Conservation (phyloP, 2,329 filamentous ascomycete species). For the Botryosphaeria dothidea region DNA sequence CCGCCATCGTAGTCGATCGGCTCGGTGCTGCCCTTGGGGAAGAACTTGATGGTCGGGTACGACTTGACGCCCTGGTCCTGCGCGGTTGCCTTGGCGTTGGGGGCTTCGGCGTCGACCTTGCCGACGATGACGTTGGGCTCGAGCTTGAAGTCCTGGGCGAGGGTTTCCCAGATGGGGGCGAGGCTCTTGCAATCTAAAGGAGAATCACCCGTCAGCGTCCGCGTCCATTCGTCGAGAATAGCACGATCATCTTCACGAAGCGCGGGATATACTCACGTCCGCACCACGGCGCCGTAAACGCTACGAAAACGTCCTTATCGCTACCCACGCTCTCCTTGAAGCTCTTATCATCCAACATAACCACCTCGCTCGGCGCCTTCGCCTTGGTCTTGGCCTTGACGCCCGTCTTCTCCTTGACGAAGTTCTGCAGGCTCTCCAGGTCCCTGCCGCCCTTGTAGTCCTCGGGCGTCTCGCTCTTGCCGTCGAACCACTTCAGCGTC, state of each 20-base stretch:
- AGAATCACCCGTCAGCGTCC: background rate
- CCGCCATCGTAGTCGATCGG: slow-evolving; percentile 71
- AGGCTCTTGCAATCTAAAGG: slow-evolving; percentile 89
- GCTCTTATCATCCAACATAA: slow-evolving; percentile 74
- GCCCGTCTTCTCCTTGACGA: slow-evolving; percentile 85
- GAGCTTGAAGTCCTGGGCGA: slow-evolving; percentile 77
- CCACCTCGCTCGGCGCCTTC: slow-evolving; percentile 71
- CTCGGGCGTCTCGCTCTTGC: slow-evolving; percentile 79
- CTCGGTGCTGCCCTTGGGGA: slow-evolving; percentile 79
- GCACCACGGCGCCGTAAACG: slow-evolving; percentile 98
- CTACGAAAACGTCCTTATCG: slow-evolving; percentile 88
- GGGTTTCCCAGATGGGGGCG: slow-evolving; percentile 84
- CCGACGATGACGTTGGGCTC: slow-evolving; percentile 82
- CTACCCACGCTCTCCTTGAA: slow-evolving; percentile 78
- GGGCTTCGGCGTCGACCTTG: slow-evolving; percentile 92
- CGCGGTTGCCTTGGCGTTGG: slow-evolving; percentile 78
- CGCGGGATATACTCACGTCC: slow-evolving; percentile 70
- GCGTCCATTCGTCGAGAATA: background rate
- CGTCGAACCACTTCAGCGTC: slow-evolving; percentile 96
- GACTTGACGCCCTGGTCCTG: slow-evolving; percentile 75
- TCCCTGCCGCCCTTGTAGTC: slow-evolving; percentile 89
- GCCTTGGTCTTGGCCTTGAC: slow-evolving; percentile 76
- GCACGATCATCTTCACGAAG: background rate
- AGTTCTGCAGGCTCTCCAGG: slow-evolving; percentile 78
- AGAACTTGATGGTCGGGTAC: slow-evolving; percentile 98